Base-by-base conservation (phyloP, 192 early-diverging fungal species). In the Jimgerdemannia lactiflua region DNA sequence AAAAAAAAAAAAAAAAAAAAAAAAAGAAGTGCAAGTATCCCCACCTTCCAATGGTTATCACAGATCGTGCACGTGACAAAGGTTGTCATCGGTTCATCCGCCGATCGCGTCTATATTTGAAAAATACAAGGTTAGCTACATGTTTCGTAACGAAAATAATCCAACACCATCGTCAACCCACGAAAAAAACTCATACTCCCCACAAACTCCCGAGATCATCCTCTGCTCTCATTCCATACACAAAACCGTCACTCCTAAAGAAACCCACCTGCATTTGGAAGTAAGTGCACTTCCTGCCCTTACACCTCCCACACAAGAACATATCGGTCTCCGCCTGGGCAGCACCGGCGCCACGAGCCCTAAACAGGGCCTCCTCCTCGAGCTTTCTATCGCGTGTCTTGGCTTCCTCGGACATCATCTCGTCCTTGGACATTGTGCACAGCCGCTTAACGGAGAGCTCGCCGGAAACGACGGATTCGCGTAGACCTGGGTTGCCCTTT, bases 71-170 rank as follows among this genome's bases (percentile, higher is more conserved):
- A 99, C 0, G 95, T 96, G 54, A 99, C 97, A 87, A 98, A 98
- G 0, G 95, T 97, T 3, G 95, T 97, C 97, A 99, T 99, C 20
- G 97, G 97, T 86, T 99, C 98, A 88, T 99, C 98, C 11, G 98
- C 98, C 70, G 91, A 93, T 59, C 98, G 88, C 17, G 97, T 99
- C 86, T 86, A 72, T 70, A 76, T 82, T 73, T 74, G 19, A 39
- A 39, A 64, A 69, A 11, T 59, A 59, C 49, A 29, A 29, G 29
- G 29, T 29, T 29, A 29, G 29, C 29, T 29, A 8, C 3, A 7
- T 14, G 18, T 9, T 74, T n/a, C 65, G 65, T 41, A 66, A 54
- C 40, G 65, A 11, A 18, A 20, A 59, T 67, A 14, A 43, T 18
- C 68, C 59, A 63, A 19, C 6, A 19, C 2, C 3, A 6, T 71